These are phyloP conservation scores for Trichosporon inkin DNA, from an alignment of 1,284 basidiomycete genomes.

Conservation along the genomic window DNA sequence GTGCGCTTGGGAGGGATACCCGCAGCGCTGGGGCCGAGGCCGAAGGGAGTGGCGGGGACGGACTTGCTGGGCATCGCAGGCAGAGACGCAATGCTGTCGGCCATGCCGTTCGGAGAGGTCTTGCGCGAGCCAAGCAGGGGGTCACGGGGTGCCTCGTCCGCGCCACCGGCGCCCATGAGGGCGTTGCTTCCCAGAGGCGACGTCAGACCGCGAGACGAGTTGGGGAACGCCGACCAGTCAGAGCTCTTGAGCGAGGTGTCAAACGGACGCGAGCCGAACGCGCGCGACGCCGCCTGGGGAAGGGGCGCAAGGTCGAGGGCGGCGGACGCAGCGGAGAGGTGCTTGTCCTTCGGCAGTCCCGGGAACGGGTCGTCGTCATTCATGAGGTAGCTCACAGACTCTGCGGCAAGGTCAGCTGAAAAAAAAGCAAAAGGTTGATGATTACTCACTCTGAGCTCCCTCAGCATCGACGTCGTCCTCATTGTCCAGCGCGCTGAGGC, in stretches of 20 bases:
- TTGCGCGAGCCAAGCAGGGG: constrained; percentile 26
- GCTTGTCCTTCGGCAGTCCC: constrained; percentile 50
- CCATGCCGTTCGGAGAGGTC: constrained; percentile 43
- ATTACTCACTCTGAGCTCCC: constrained; percentile 45
- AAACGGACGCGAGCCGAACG: constrained; percentile 58
- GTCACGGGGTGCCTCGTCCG: constrained; percentile 44
- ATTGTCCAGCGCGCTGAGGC: constrained; percentile 46
- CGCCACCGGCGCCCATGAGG: constrained; percentile 51
- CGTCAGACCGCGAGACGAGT: constrained; percentile 44
- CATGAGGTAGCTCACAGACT: constrained; percentile 84
- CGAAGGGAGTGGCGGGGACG: constrained; percentile 48
- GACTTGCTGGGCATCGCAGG: constrained; percentile 50
- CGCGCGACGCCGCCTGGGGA: constrained; percentile 71
- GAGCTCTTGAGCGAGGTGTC: constrained; percentile 66
- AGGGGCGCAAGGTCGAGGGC: constrained; percentile 88
- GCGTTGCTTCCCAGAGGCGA: constrained; percentile 59
- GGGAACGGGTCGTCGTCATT: constrained; percentile 86
- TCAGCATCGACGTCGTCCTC: constrained; percentile 48
- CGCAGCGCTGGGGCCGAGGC: constrained; percentile 29
- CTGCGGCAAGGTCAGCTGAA: constrained; percentile 47
- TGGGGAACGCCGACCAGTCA: constrained; percentile 87
- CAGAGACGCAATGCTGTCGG: constrained; percentile 47
- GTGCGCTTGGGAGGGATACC: constrained; percentile 32
- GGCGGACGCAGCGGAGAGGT: constrained; percentile 84
- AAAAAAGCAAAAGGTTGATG: neutral